Evolutionary conservation across 495 filamentous ascomycete species (phyloP), one percentile per base, ranked within the genome.

Genomic region (Chaetomium fimeti): DNA sequence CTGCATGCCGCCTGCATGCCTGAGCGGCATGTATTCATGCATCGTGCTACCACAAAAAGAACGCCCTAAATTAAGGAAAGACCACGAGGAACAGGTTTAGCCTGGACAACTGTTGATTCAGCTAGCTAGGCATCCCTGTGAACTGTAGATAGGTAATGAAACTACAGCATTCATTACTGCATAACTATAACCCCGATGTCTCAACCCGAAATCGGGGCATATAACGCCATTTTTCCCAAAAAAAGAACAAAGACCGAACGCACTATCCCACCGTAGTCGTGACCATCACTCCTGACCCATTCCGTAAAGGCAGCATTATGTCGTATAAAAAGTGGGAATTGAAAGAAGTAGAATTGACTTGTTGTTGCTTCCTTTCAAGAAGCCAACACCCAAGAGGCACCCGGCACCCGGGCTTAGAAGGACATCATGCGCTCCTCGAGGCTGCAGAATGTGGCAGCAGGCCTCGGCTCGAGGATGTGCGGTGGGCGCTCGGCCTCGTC

Each of bases 381-480:
- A 55, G 7, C 54, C 54, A 57, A 25, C n/a, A 16, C 11, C 9
- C 8, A 49, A 49, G 18, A 42, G 7, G 9, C 20, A 25, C 13
- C 54, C 7, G 22, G 20, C 20, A 20, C 36, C 15, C 40, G 20
- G 7, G 16, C 49, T 45, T 22, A 63, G 38, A 59, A 63, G 11
- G 67, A 71, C 51, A 73, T 72, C 78, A 84, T 83, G 53, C 81
- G 71, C 73, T 83, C 83, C 71, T 82, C 83, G 43, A 84, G 69
- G 28, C 83, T 80, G 65, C 79, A 82, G 74, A 83, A 84, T 71
- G 80, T 81, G 22, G 80, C 78, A 49, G 82, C 76, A 48, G 83
- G 83, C 58, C 82, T 68, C 27, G 83, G 83, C 72, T 85, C 83
- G 25, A 85, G 76, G 43, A 85, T 75, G 70, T 75, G 76, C 25